Evolutionary conservation across 2,329 filamentous ascomycete species (phyloP).

Genomic region (Madurella mycetomatis): DNA sequence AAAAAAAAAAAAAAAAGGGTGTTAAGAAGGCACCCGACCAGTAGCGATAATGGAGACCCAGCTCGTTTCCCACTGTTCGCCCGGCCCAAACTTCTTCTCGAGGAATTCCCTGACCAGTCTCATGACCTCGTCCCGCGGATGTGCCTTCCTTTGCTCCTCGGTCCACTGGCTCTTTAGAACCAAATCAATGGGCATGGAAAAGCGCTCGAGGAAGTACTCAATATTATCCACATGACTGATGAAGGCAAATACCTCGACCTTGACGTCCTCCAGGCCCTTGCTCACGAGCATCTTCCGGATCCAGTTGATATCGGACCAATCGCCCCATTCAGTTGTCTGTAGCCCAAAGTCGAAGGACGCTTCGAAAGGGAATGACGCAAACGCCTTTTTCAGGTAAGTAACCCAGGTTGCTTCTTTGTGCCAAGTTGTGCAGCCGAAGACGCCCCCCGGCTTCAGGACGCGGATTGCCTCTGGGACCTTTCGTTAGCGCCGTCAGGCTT

Average conservation of each 20-base stretch:
- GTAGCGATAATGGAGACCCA: slow-evolving; percentile 32
- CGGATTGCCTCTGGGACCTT: slow-evolving; percentile 49
- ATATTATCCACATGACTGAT: slow-evolving; percentile 31
- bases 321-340: slow-evolving; percentile 37
- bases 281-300: slow-evolving; percentile 33
- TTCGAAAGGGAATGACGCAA: slow-evolving; percentile 38
- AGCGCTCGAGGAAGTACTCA: slow-evolving; percentile 34
- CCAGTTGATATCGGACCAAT: slow-evolving; percentile 39
- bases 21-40: slow-evolving; percentile 17
- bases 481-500: neutral
- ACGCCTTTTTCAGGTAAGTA: slow-evolving; percentile 36
- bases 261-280: slow-evolving; percentile 38
- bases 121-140: slow-evolving; percentile 35
- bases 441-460: slow-evolving; percentile 55
- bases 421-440: slow-evolving; percentile 49
- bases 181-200: slow-evolving; percentile 38
- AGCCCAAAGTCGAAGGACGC: slow-evolving; percentile 35
- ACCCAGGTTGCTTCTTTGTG: slow-evolving; percentile 34
- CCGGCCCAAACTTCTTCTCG: slow-evolving; percentile 35
- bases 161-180: slow-evolving; percentile 37
- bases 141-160: slow-evolving; percentile 35
- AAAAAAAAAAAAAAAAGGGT: no score
- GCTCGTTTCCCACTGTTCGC: slow-evolving; percentile 33
- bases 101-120: slow-evolving; percentile 35
- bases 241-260: slow-evolving; percentile 31